phyloP scores from a whole-genome alignment of 2,329 filamentous ascomycete genomes.

The Penicillium sp. region DNA sequence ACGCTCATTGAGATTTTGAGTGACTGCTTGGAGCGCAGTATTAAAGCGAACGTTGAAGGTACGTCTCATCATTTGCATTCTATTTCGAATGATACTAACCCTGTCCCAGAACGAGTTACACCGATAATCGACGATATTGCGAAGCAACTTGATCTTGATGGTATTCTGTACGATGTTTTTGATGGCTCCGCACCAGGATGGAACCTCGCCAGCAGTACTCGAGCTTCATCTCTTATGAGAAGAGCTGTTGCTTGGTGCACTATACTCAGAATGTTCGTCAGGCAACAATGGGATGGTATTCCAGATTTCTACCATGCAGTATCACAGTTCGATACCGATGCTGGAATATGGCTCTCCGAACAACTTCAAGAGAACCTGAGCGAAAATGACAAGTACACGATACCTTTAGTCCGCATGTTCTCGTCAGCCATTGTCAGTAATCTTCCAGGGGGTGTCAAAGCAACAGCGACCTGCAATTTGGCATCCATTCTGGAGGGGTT shows the following conservation, averaged over 20 bases:
- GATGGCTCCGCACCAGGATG: conserved; percentile 27
- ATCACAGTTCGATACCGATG: conserved; percentile 34
- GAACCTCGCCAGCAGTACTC: conserved; percentile 29
- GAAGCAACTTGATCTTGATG: conserved; percentile 28
- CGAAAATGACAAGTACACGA: conserved; percentile 21
- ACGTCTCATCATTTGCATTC: too few species aligned
- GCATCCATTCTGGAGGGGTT: conserved; percentile 32
- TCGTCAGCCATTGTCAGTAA: conserved; percentile 28
- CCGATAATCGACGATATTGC: conserved; percentile 24
- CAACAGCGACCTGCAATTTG: conserved; percentile 33
- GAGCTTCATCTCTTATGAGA: conserved; percentile 37
- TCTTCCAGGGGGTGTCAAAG: conserved; percentile 28
- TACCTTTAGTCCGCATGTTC: conserved; percentile 31
- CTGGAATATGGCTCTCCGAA: conserved; percentile 36
- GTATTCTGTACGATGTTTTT: conserved; percentile 26
- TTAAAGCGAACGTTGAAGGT: conserved; percentile 34
- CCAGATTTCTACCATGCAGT: conserved; percentile 25
- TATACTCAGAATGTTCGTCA: conserved; percentile 26
- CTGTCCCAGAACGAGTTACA: conserved; percentile 18
- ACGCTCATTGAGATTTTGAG: conserved; percentile 39
- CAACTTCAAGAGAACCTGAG: conserved; percentile 28
- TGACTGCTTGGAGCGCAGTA: conserved; percentile 34
- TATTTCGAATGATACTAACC: too few species aligned
- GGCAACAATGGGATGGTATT: conserved; percentile 17
- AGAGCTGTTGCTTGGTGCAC: conserved; percentile 35